Conservation (phyloP, 2,329 filamentous ascomycete genomes). For the Ceratocystis diversiconidia region DNA sequence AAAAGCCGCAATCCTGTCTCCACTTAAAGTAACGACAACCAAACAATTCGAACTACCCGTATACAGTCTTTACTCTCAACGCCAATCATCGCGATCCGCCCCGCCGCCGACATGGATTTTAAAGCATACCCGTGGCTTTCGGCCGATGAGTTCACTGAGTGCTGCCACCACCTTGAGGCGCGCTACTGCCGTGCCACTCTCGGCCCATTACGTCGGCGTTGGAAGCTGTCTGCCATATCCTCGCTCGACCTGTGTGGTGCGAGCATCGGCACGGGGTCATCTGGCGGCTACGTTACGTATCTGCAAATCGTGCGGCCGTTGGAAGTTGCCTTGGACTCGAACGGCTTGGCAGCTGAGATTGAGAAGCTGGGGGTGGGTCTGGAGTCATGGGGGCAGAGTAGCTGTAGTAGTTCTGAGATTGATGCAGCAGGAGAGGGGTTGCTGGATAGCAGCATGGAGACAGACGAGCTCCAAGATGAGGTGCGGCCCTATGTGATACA, state of each 20-base stretch:
- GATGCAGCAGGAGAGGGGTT: slow-evolving; percentile 18
- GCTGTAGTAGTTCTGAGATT: slow-evolving; percentile 16
- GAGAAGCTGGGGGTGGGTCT: slow-evolving; percentile 32
- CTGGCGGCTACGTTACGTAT: slow-evolving; percentile 34
- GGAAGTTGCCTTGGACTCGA: slow-evolving; percentile 30
- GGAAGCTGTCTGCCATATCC: slow-evolving; percentile 40
- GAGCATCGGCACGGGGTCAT: slow-evolving; percentile 23
- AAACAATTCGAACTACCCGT: background rate
- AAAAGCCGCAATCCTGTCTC: background rate
- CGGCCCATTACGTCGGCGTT: slow-evolving; percentile 38
- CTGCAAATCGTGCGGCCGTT: slow-evolving; percentile 43
- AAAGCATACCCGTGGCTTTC: slow-evolving; percentile 47
- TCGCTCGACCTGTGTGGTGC: slow-evolving; percentile 35
- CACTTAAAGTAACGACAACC: background rate
- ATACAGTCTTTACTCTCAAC: background rate
- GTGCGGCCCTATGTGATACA: slow-evolving; percentile 25
- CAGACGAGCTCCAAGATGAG: slow-evolving; percentile 38
- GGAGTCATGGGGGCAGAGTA: background rate
- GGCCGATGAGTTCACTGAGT: slow-evolving; percentile 47
- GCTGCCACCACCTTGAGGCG: slow-evolving; percentile 48
- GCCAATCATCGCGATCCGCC: background rate
- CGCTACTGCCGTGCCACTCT: slow-evolving; percentile 44
- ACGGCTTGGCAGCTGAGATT: slow-evolving; percentile 34
- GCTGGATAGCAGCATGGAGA: slow-evolving; percentile 34
- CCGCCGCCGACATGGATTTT: slow-evolving; percentile 28